Evolutionary conservation across 768 basidiomycete species (phyloP), one percentile per base, ranked within the genome.

Genomic region (Mycena amicta): DNA sequence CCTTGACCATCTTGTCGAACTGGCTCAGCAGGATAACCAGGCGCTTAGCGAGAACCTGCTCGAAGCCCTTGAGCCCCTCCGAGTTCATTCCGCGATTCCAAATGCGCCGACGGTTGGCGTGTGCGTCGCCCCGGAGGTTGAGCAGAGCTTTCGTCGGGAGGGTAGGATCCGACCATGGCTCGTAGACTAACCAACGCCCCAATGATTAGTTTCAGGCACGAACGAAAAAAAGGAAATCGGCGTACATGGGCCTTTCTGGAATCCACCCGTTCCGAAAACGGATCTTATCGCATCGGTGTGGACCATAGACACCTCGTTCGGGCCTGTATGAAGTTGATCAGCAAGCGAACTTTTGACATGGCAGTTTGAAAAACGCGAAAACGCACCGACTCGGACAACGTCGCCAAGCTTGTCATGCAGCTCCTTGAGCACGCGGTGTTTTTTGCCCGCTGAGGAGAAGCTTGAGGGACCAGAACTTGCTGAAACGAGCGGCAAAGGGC

Each of bases 361-460:
- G 23, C 52, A 50, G 41, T 29, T 8, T 8, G 43, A 13, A 45
- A 23, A 26, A 15, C 23, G 16, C 11, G 18, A 18, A 18, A 18
- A 68, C 75, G 52, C 54, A 83, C 86, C 85, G 28, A 82, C 76
- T 62, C 86, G 74, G 23, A 86, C 81, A 23, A 82, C 71, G 43
- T 81, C 77, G 3, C 87, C 87, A 51, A 85, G 86, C 52, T 71
- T 72, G 27, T 77, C 72, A 61, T 87, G 86, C 20, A 85, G 66
- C 18, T 66, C 60, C 31, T 73, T 68, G 56, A 78, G 77, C 55
- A 76, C 74, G 2, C 71, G 64, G 60, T 84, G 78, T 47, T 82
- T 80, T 56, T 75, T n/a, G 73, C 4, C 83, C 83, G 1, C 59
- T 59, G 5, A 64, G 61, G 15, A 73, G 69, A 4, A 77, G 53